phyloP scores from a whole-genome alignment of 108 stramenopile genomes.

The Skeletonema costatum region DNA sequence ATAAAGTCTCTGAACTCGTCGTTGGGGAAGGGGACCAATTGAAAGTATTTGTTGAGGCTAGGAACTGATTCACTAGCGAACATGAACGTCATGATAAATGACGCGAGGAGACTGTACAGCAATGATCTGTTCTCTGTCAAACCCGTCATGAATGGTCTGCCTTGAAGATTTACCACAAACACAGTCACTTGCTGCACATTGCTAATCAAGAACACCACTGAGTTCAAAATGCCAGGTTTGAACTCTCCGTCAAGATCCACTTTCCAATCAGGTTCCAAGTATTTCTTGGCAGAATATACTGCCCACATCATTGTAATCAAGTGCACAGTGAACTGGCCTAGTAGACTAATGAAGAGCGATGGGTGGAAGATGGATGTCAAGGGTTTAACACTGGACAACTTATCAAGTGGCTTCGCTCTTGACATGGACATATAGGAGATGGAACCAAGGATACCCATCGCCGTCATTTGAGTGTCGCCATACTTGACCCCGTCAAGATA shows the following conservation, averaged over 20 bases:
- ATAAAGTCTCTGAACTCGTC: conserved; percentile 90
- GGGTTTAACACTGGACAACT: conserved; percentile 91
- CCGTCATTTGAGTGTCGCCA: conserved; percentile 97
- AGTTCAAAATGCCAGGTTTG: conserved; percentile 87
- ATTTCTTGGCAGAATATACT: conserved; percentile 73
- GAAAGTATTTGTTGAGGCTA: conserved; percentile 95
- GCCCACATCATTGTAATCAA: conserved; percentile 88
- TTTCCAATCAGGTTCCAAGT: conserved; percentile 81
- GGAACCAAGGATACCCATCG: conserved; percentile 89
- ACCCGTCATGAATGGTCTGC: conserved; percentile 98
- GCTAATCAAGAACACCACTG: conserved; percentile 94
- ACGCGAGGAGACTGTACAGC: conserved; percentile 90
- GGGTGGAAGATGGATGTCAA: conserved; percentile 96
- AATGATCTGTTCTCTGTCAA: conserved; percentile 94
- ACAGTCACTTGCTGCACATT: conserved; percentile 97
- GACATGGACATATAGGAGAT: conserved; percentile 96
- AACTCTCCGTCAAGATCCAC: conserved; percentile 92
- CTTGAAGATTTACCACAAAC: conserved; percentile 98
- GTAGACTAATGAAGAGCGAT: conserved; percentile 88
- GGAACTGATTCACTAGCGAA: conserved; percentile 90
- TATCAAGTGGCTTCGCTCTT: conserved; percentile 91
- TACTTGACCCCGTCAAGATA: conserved; percentile 97
- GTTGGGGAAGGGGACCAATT: conserved; percentile 96
- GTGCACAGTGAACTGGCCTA: conserved; percentile 95
- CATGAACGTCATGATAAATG: conserved; percentile 89